A percentile compares a stretch with the other conserved stretches of the same genome.
phyloP scores from a whole-genome alignment of 257 asterid species.

The Salvia miltiorrhiza region DNA sequence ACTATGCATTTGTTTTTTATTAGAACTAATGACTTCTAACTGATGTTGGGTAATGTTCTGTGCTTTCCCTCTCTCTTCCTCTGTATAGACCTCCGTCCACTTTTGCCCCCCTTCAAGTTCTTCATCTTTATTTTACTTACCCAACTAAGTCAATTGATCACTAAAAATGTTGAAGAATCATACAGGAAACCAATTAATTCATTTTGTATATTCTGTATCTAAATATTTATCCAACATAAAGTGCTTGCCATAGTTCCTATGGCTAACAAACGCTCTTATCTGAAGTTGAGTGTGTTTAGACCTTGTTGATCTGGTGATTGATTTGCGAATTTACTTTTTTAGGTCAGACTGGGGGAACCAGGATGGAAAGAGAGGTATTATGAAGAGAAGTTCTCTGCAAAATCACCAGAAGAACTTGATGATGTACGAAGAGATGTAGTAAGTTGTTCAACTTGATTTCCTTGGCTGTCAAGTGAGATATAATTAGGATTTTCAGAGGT shows the following conservation, averaged over 20 bases:
- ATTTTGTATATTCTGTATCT: not conserved
- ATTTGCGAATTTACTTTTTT: slow-evolving; percentile 21
- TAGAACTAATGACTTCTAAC: not conserved
- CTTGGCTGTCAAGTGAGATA: not conserved
- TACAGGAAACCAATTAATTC: not conserved
- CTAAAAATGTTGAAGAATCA: not conserved
- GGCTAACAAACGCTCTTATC: not conserved
- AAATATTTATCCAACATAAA: not conserved
- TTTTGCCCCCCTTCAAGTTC: too few relatives aligned
- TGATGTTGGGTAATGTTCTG: not conserved
- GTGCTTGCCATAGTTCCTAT: not conserved
- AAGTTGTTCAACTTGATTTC: slow-evolving; percentile 41
- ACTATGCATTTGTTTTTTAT: not conserved
- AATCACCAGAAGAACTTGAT: slow-evolving; percentile 81
- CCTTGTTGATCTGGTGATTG: slow-evolving; percentile 6
- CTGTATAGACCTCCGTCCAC: not conserved
- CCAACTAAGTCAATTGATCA: not conserved
- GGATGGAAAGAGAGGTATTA: slow-evolving; percentile 99
- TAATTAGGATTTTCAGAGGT: not conserved
- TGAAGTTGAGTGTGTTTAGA: not conserved
- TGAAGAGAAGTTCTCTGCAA: slow-evolving; percentile 74
- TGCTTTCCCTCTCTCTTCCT: not conserved
- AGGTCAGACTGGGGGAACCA: slow-evolving; percentile 87
- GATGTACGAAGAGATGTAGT: slow-evolving; percentile 83
- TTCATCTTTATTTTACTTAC: not conserved